Conservation (phyloP, 2,329 filamentous ascomycete genomes). For the Ophiostoma sp. region DNA sequence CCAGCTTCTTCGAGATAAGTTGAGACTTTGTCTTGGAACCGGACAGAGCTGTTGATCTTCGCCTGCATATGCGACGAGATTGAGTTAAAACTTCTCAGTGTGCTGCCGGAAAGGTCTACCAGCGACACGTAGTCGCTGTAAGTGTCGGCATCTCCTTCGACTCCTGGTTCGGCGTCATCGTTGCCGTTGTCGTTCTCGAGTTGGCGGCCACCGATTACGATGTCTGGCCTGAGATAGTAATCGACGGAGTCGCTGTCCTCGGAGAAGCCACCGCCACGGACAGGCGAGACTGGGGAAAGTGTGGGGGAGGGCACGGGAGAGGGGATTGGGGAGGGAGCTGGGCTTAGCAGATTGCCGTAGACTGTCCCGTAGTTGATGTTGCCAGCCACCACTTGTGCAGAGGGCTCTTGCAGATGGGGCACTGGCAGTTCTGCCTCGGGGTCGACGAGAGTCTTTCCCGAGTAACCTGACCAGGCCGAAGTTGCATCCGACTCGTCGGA, state of each 20-base stretch:
- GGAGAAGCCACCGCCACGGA: not conserved
- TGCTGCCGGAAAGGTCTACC: not conserved
- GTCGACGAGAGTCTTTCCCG: not conserved
- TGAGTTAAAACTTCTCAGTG: not conserved
- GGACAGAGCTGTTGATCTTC: not conserved
- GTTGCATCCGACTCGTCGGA: not conserved
- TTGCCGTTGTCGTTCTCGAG: not conserved
- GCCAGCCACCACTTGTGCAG: not conserved
- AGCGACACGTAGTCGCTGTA: not conserved
- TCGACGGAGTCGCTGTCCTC: not conserved
- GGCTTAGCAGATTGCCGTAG: not conserved
- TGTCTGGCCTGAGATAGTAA: not conserved
- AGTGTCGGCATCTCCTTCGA: not conserved
- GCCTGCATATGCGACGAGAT: not conserved
- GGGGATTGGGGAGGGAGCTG: not conserved
- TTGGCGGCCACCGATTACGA: not conserved
- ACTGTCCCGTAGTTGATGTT: not conserved
- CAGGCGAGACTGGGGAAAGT: not conserved
- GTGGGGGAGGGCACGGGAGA: not conserved
- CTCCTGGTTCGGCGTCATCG: not conserved
- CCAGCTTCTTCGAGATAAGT: not conserved
- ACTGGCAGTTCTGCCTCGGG: not conserved
- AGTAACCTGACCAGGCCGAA: not conserved
- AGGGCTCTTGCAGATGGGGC: not conserved
- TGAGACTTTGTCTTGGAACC: not conserved